Evolutionary conservation across 495 filamentous ascomycete species (phyloP), one percentile per base, ranked within the genome.

Genomic region (Talaromyces thailandensis): DNA sequence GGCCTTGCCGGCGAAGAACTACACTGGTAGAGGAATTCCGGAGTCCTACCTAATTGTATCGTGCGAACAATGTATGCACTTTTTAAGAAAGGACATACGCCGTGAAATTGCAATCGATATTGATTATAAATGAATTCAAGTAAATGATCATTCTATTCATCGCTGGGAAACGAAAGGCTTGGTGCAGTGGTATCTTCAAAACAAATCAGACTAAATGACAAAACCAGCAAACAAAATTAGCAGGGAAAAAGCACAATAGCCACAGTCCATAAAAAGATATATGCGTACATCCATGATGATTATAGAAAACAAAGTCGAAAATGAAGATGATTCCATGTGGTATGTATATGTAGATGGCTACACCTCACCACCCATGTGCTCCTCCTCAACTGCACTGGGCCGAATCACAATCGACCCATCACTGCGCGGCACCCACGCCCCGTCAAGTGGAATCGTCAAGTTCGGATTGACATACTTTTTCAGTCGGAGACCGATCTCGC

Each of bases 381-480:
- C 43, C 21, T 59, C 57, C 7, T 56, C 61, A 45, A 29, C 24
- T 14, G 61, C 50, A 56, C 31, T 57, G 2, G 43, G 43, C 12
- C 45, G 24, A 43, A 56, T 56, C n/a, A 37, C 31, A 62, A 62
- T 48, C 18, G 61, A 56, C 7, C 61, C 61, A n/a, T 62, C 62
- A 50, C 53, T 40, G n/a, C 74, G 68, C 0, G 77, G 77, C 58
- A 80, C 68, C 77, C 77, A 80, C n/a, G 74, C 71, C 59, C 70
- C 74, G 63, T 76, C 69, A 12, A 80, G 69, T n/a, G 77, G 77
- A 45, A 80, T 35, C 18, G 77, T 72, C 2, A 80, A 67, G 63
- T 73, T 79, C 4, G 77, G 77, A 57, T 80, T 79, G 45, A 78
- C 71, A 18, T 80, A 80, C 64, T 78, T 80, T 63, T 74, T 80